Evolutionary conservation across 163 green algal genomes (phyloP).

Genomic region (Scenedesmus sp.): DNA sequence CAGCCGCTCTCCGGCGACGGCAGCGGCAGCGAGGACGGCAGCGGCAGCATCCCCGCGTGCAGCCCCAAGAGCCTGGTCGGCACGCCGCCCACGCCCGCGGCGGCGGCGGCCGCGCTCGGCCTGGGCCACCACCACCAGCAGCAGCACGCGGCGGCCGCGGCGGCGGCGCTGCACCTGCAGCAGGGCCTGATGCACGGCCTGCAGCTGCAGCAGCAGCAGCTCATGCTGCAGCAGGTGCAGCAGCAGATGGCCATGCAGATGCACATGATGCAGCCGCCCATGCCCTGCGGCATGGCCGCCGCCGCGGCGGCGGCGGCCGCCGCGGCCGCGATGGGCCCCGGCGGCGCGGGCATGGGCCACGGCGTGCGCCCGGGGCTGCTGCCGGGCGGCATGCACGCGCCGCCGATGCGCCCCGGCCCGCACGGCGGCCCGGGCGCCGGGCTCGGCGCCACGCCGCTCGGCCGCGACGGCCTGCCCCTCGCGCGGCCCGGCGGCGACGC

Average conservation of each 20-base stretch:
- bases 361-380: neutral
- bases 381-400: too few relatives aligned
- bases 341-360: slow-evolving; percentile 6
- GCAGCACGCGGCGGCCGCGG: slow-evolving; percentile 11
- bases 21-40: slow-evolving; percentile 40
- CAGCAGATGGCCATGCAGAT: slow-evolving; percentile 27
- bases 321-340: slow-evolving; percentile 2
- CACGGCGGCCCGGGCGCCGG: too few relatives aligned
- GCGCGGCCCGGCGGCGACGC: slow-evolving; percentile 12
- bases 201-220: slow-evolving; percentile 30
- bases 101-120: neutral
- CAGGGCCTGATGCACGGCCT: neutral
- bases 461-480: too few relatives aligned
- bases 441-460: too few relatives aligned
- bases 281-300: slow-evolving; percentile 12
- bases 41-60: slow-evolving; percentile 33
- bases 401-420: too few relatives aligned
- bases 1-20: slow-evolving; percentile 18
- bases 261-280: slow-evolving; percentile 17
- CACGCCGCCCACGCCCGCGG: slow-evolving; percentile 8
- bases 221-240: slow-evolving; percentile 24
- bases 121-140: slow-evolving; percentile 27
- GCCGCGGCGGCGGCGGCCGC: slow-evolving; percentile 6
- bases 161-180: neutral
- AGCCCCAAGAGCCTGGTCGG: slow-evolving; percentile 31